These are phyloP conservation scores for Silene latifolia DNA, from an alignment of 148 eudicot genomes.

Conservation along the genomic window DNA sequence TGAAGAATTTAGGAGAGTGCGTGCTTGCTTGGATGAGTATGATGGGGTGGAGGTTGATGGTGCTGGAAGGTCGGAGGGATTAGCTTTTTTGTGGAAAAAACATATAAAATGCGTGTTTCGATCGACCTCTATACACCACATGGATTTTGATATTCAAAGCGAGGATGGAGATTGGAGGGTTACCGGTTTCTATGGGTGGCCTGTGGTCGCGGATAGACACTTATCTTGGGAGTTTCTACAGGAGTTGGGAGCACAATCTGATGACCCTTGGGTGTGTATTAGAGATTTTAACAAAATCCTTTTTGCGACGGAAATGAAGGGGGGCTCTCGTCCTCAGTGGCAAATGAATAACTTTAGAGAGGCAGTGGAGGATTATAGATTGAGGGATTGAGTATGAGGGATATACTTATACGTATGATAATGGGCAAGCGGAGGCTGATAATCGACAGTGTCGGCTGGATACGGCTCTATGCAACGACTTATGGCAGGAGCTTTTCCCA, in stretches of 20 bases:
- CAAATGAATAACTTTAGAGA: background rate
- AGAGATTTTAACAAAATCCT: too few relatives aligned
- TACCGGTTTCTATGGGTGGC: too few relatives aligned
- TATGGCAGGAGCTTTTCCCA: background rate
- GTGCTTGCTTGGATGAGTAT: background rate
- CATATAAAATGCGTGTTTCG: background rate
- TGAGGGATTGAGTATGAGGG: background rate
- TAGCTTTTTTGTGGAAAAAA: background rate
- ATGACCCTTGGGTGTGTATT: too few relatives aligned
- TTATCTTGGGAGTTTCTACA: too few relatives aligned
- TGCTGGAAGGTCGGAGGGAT: background rate
- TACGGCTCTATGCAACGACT: background rate
- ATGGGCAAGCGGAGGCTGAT: background rate
- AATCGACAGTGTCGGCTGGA: background rate
- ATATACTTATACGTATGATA: constrained; percentile 2
- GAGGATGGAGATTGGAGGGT: too few relatives aligned
- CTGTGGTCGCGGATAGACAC: too few relatives aligned
- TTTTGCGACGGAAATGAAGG: too few relatives aligned
- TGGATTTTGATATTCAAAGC: background rate
- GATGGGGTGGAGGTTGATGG: background rate
- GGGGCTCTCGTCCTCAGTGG: background rate
- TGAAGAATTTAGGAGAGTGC: background rate
- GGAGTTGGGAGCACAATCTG: too few relatives aligned
- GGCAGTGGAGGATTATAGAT: background rate
- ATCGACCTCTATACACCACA: background rate